A percentile compares a stretch with the other conserved stretches of the same genome.
Conservation (phyloP, 176 grass and related monocot genomes). For the Dactylis glomerata region DNA sequence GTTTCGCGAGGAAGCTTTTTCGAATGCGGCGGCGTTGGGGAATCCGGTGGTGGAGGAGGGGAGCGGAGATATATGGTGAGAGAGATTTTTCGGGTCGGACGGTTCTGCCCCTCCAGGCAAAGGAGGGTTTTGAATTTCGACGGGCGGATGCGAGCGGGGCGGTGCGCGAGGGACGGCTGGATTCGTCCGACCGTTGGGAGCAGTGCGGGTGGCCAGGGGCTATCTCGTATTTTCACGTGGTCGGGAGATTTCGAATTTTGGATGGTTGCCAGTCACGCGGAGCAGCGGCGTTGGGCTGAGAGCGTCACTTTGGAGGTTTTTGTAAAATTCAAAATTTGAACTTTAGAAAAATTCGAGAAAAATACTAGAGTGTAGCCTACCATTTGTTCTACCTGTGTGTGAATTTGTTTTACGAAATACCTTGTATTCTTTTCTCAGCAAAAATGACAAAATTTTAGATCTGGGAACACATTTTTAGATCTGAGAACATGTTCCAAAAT, state of each 20-base stretch:
- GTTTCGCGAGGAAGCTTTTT: constrained; percentile 22
- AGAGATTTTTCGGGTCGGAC: not conserved
- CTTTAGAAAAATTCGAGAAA: too few species aligned
- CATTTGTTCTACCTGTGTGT: too few species aligned
- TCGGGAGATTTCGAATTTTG: constrained; percentile 3
- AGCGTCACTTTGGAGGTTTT: too few species aligned
- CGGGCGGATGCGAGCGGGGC: not conserved
- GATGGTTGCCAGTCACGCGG: not conserved
- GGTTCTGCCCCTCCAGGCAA: constrained; percentile 1
- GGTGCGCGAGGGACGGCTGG: not conserved
- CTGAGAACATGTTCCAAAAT: too few species aligned
- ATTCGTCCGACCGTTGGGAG: constrained; percentile 1
- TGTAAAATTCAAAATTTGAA: too few species aligned
- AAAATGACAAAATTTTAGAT: too few species aligned
- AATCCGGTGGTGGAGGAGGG: not conserved
- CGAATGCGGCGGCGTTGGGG: constrained; percentile 23
- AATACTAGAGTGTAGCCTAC: too few species aligned
- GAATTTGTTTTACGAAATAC: too few species aligned
- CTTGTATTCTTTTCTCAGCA: too few species aligned
- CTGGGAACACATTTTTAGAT: too few species aligned
- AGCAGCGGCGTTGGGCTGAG: not conserved
- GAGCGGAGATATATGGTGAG: constrained; percentile 20
- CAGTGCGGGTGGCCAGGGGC: not conserved
- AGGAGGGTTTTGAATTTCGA: not conserved
- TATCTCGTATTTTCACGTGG: not conserved